Evolutionary conservation across 129 eudicot genomes (phyloP), one percentile per base, ranked within the genome.

Genomic region (Dittrichia graveolens): DNA sequence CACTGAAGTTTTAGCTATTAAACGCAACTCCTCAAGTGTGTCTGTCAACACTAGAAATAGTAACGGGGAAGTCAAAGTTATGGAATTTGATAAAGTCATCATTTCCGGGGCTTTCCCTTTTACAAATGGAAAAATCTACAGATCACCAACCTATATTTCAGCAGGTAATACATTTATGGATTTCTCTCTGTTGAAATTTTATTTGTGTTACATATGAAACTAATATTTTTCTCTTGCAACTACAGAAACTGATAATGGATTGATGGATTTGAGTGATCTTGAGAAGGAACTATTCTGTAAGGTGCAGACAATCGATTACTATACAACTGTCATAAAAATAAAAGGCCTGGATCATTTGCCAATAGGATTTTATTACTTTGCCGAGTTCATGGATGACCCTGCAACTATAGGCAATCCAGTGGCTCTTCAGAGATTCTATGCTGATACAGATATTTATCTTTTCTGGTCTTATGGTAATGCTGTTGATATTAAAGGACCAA

Each of bases 391-490:
- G 95, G 89, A 87, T 53, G 93, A 90, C 82, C 97, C 97, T 64
- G 65, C 85, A 71, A 83, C 95, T 2, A 81, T 91, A 40, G 97
- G 97, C 65, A 87, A 91, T 78, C 97, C 97, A 16, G 91, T 91
- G 13, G 97, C 95, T 13, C 78, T 91, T 83, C 95, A 91, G 83
- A 87, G 83, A 82, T 91, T 79, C 74, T 91, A 87, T 69, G 80
- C 82, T 1, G 95, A 91, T 61, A 87, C 95, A 31, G 73, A 91
- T 62, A 78, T 91, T 58, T 91, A 83, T 77, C 86, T 91, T 35
- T 85, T 91, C 65, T 91, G 97, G 97, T 87, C 95, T 15, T 91
- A 91, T 44, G 97, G 97, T 35, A 87, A 91, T 44, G 84, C 95
- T 6, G 86, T 81, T 13, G 84, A 85, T 54, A 75, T 87, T 52